Percentiles rank a stretch among this genome's conserved stretches.
Evolutionary conservation across 441 rosid genomes (phyloP).

Genomic region (Pelargonium cotyledonis): DNA sequence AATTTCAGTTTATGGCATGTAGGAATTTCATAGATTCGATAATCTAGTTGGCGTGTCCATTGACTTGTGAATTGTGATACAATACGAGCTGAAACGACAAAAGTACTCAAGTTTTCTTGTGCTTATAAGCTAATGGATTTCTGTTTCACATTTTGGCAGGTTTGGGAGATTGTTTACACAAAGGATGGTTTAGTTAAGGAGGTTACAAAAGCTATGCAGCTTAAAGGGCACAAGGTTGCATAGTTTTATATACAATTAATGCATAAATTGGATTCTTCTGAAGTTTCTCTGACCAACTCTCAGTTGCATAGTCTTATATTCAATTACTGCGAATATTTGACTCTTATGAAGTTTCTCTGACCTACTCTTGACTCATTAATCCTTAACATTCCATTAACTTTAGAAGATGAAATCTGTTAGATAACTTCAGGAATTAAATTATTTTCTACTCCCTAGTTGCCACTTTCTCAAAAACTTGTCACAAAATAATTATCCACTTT

Average conservation of each 20-base stretch:
- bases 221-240: slow-evolving; percentile 85
- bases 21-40: not conserved
- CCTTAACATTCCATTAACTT: not conserved
- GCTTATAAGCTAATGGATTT: slow-evolving; percentile 1
- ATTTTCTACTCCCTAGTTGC: too few relatives aligned
- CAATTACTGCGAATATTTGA: not conserved
- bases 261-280: too few relatives aligned
- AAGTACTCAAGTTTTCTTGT: not conserved
- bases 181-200: slow-evolving; percentile 97
- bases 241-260: not conserved
- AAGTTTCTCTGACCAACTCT: too few relatives aligned
- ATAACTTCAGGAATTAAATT: not conserved
- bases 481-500: too few relatives aligned
- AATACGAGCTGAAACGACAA: not conserved
- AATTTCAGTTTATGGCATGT: not conserved
- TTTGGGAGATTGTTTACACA: slow-evolving; percentile 90
- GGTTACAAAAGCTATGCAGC: slow-evolving; percentile 83
- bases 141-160: slow-evolving; percentile 28
- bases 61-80: not conserved
- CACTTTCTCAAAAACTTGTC: too few relatives aligned
- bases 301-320: not conserved
- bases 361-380: not conserved
- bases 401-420: not conserved
- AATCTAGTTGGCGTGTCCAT: not conserved
- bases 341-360: not conserved